Evolutionary conservation across 2,329 filamentous ascomycete species (phyloP), one percentile per base, ranked within the genome.

Genomic region (Diaporthe australafricana): DNA sequence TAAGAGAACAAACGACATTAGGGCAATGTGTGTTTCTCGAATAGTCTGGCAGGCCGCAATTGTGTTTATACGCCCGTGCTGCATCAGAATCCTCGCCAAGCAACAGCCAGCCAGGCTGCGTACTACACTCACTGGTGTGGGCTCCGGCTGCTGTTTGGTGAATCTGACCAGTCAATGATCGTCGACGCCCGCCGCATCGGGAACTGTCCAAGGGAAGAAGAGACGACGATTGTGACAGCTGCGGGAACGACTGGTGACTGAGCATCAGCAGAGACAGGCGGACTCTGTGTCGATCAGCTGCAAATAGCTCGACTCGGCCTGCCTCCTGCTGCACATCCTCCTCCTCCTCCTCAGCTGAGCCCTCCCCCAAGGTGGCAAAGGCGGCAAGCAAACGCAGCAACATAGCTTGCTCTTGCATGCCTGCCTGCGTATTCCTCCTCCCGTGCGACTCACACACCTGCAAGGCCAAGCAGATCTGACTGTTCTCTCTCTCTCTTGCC

Each of bases 11-110:
- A 16, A 60, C 38, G 38, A 60, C 32, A 60, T 45, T 45, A 45
- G 38, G 38, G 55, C 8, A 8, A 25, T 14, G 32, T 17, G 14
- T 27, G 35, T 27, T n/a, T 22, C 55, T 57, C 55, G 55, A 57
- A 25, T 20, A 17, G 30, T 22, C 38, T 45, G 22, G 38, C 3
- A 60, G 42, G 9, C 14, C 6, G 38, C 14, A 5, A 40, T 11
- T 40, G 38, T 12, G 38, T 11, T 7, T 11, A 16, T 11, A 14
- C 38, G 42, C 42, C 38, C 16, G 56, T 45, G 38, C 38, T 60
- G 56, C 56, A n/a, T 60, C 56, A 60, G 17, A 60, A 60, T 45
- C 38, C 56, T 60, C 56, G 56, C 56, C 56, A 60, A 60, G 25
- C 56, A 14, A 30, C 56, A 45, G 30, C 35, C 16, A 16, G 38